Conservation (phyloP, 805 yeast species). For the Pichia deserticola region DNA sequence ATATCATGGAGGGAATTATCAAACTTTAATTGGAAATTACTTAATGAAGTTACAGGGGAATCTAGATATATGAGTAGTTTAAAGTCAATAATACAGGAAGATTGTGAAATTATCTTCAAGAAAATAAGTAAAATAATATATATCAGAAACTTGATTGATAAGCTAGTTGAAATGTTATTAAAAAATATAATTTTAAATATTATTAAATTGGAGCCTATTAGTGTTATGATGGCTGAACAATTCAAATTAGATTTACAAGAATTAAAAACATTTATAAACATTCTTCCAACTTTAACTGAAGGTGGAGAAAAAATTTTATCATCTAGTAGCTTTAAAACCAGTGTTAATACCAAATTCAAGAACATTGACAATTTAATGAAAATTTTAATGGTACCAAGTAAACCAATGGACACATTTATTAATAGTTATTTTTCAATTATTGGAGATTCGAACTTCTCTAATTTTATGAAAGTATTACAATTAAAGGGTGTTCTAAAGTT, state of each 20-base stretch:
- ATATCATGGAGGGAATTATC: conserved; percentile 80
- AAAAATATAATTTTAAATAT: conserved; percentile 51
- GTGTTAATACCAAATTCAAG: conserved; percentile 19
- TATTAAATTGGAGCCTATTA: conserved; percentile 56
- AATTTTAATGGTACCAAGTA: conserved; percentile 52
- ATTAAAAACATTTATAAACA: conserved; percentile 47
- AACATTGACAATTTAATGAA: conserved; percentile 58
- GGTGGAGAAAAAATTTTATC: conserved; percentile 26
- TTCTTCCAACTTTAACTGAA: conserved; percentile 39
- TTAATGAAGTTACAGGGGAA: conserved; percentile 60
- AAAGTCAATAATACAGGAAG: conserved; percentile 37
- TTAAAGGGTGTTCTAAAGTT: conserved; percentile 44
- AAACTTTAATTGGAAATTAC: conserved; percentile 64
- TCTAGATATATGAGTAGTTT: conserved; percentile 64
- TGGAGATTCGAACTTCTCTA: conserved; percentile 54
- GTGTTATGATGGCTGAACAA: conserved; percentile 72
- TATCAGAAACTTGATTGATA: conserved; percentile 66
- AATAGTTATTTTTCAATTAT: conserved; percentile 58
- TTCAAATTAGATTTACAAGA: conserved; percentile 63
- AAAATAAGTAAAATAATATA: conserved; percentile 63
- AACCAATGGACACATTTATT: conserved; percentile 61
- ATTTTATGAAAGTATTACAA: conserved; percentile 57
- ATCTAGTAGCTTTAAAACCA: conserved; percentile 20
- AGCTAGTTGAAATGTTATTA: conserved; percentile 58
- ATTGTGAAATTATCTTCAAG: conserved; percentile 42